Evolutionary conservation across 2,329 filamentous ascomycete species (phyloP), one percentile per base, ranked within the genome.

Genomic region (Didymella lethalis): DNA sequence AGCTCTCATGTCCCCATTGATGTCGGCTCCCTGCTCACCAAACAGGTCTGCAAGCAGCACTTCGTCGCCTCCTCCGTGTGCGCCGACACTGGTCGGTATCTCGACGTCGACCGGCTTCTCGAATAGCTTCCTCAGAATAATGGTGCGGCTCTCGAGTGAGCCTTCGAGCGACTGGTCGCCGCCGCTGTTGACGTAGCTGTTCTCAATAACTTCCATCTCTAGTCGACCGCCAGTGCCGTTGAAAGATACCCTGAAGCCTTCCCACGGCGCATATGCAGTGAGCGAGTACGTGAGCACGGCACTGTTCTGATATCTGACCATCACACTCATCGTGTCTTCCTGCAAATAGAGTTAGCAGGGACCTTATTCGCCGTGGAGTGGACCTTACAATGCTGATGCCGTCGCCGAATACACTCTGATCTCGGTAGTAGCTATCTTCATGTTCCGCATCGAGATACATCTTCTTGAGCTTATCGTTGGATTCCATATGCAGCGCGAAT

Each of bases 401-500:
- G 59, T 88, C 86, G 0, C 84, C 80, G 53, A 88, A 88, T 0
- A 87, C 85, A 63, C 82, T 86, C 72, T 87, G 86, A 65, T 88
- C 86, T 0, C 86, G 82, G 59, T 84, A 81, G 64, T 88, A 88
- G 16, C 80, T 80, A 63, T 88, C 86, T 66, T 88, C 86, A 57
- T 88, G 82, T 77, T 88, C 86, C 0, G 86, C 86, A 34, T 87
- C 85, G 0, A 86, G 80, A 59, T 88, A 88, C 79, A 88, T 80
- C 3, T 79, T 81, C 75, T 84, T 86, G 23, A 88, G 74, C 62
- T 85, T 82, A 14, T 79, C 75, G 57, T 85, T 82, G 2, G 80
- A 69, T 3, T 83, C 82, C 48, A 88, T 64, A 52, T 86, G 81
- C 55, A 88, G 73, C 0, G 86, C 85, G 67, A 88, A 88, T 0